phyloP scores from a whole-genome alignment of 2,329 filamentous ascomycete species.

The Chrysosporium keratinophilum region DNA sequence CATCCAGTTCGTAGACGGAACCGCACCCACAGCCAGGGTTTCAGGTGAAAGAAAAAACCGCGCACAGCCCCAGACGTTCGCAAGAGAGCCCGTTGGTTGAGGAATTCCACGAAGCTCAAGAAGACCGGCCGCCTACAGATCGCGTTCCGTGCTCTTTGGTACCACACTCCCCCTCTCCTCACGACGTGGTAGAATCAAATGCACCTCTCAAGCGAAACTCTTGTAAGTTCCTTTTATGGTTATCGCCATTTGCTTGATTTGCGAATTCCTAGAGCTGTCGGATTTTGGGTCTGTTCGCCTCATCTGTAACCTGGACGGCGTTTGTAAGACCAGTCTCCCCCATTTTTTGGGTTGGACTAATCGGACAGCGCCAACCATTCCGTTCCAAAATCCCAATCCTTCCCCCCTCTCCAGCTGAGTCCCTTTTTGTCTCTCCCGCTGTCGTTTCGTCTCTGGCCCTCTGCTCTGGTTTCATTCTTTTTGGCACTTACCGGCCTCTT shows the following conservation, averaged over 20 bases:
- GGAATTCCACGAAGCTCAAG: too few relatives aligned
- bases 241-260: not conserved
- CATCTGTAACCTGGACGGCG: slow-evolving; percentile 5
- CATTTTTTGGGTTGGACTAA: slow-evolving; percentile 5
- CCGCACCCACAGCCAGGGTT: too few relatives aligned
- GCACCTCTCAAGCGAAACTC: slow-evolving; percentile 2
- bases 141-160: too few relatives aligned
- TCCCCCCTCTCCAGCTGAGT: not conserved
- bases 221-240: slow-evolving; percentile 4
- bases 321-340: slow-evolving; percentile 6
- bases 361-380: slow-evolving; percentile 7
- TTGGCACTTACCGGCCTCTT: not conserved
- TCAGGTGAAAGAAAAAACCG: too few relatives aligned
- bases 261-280: not conserved
- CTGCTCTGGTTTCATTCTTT: not conserved
- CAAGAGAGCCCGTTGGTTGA: too few relatives aligned
- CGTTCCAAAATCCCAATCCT: slow-evolving; percentile 4
- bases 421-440: slow-evolving; percentile 11
- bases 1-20: too few relatives aligned
- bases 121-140: too few relatives aligned
- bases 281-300: not conserved
- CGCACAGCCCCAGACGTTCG: not conserved
- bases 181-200: not conserved
- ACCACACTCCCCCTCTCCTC: not conserved
- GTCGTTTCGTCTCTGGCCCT: not conserved